These are phyloP conservation scores for Sporothrix humicola DNA, from an alignment of 2,329 filamentous ascomycete genomes.

Conservation along the genomic window DNA sequence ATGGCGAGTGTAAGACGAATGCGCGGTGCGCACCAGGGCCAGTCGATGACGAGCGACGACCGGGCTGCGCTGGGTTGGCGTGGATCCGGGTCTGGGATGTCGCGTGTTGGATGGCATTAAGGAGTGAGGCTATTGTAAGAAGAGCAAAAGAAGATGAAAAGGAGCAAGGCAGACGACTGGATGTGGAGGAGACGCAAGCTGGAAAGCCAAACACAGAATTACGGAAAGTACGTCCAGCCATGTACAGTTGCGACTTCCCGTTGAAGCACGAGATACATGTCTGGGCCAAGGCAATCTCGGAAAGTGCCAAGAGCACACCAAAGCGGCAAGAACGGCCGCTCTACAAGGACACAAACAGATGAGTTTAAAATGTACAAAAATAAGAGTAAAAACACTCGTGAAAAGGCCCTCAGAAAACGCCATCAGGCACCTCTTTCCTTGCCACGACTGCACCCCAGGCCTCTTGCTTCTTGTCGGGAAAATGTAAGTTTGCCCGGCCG, in stretches of 20 bases:
- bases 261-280: background rate
- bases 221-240: background rate
- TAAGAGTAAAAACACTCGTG: background rate
- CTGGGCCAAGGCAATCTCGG: background rate
- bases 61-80: background rate
- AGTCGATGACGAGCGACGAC: conserved; percentile 23
- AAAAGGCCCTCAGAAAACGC: no score
- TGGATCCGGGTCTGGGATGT: conserved; percentile 1
- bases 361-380: background rate
- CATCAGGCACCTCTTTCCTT: background rate
- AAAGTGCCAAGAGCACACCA: conserved; percentile 25
- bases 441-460: background rate
- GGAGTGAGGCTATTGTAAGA: background rate
- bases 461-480: background rate
- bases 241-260: conserved; percentile 4
- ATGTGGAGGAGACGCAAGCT: background rate
- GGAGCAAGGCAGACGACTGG: no score
- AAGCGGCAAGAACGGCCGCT: conserved; percentile 7
- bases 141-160: background rate
- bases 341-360: background rate
- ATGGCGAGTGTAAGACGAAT: conserved; percentile 7
- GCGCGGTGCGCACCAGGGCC: conserved; percentile 2
- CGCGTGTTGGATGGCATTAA: background rate
- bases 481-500: conserved; percentile 3
- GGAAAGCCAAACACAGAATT: background rate